A percentile compares a stretch with the other conserved stretches of the same genome.
Evolutionary conservation across 108 stramenopile species (phyloP).

Genomic region (Skeletonema tropicum): DNA sequence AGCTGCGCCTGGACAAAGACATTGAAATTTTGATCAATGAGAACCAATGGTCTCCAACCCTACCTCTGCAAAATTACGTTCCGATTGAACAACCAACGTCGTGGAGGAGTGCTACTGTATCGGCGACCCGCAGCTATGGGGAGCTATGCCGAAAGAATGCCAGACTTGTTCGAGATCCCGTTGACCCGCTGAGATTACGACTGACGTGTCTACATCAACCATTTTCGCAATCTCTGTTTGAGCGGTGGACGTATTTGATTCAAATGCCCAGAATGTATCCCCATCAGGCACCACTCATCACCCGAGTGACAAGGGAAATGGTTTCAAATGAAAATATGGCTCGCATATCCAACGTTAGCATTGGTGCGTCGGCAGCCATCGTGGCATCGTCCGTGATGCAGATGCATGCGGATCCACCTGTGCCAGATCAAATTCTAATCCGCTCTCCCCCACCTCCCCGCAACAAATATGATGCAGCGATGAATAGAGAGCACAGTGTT

Average conservation of each 20-base stretch:
- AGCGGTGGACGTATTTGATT: conserved; percentile 55
- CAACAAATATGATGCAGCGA: not conserved
- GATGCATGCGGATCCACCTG: conserved; percentile 41
- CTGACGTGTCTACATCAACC: conserved; percentile 37
- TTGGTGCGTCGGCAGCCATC: conserved; percentile 26
- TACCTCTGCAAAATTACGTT: not conserved
- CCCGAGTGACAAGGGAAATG: conserved; percentile 46
- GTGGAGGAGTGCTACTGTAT: not conserved
- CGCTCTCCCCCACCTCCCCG: conserved; percentile 15
- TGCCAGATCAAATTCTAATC: conserved; percentile 28
- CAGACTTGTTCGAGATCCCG: conserved; percentile 37
- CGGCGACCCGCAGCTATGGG: conserved; percentile 9
- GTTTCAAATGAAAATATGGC: conserved; percentile 31
- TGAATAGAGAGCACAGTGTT: conserved; percentile 5
- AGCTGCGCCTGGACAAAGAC: conserved; percentile 71
- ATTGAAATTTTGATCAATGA: conserved; percentile 43
- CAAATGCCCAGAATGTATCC: conserved; percentile 81
- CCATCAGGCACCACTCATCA: conserved; percentile 61
- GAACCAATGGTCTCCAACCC: conserved; percentile 32
- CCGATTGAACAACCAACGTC: conserved; percentile 8
- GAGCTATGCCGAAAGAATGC: conserved; percentile 29
- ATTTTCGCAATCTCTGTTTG: conserved; percentile 9
- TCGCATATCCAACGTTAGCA: conserved; percentile 6
- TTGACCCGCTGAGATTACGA: conserved; percentile 56
- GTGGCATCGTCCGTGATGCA: conserved; percentile 52